These are phyloP conservation scores for Candida silvicultrix DNA, from an alignment of 805 yeast species.

Conservation along the genomic window DNA sequence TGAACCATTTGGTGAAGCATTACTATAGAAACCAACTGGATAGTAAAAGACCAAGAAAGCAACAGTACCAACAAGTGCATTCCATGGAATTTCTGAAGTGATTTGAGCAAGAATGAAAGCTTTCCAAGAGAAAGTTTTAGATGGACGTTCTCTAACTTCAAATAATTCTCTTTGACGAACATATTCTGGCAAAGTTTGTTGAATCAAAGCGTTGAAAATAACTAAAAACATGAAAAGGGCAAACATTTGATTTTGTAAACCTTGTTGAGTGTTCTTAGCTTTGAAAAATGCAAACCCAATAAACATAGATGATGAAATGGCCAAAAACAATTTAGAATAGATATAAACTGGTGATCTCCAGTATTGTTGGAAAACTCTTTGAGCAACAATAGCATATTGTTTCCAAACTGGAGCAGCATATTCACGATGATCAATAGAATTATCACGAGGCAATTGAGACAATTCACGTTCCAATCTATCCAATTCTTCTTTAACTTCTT, in stretches of 20 bases:
- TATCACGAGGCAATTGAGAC: slow-evolving; percentile 28
- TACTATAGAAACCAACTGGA: slow-evolving; percentile 59
- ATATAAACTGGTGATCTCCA: slow-evolving; percentile 62
- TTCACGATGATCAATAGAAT: slow-evolving; percentile 27
- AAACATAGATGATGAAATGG: slow-evolving; percentile 51
- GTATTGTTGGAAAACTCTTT: slow-evolving; percentile 56
- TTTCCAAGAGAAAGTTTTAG: slow-evolving; percentile 63
- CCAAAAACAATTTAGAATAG: slow-evolving; percentile 53
- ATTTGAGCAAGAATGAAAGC: slow-evolving; percentile 58
- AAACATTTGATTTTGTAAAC: slow-evolving; percentile 80
- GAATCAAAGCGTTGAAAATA: slow-evolving; percentile 48
- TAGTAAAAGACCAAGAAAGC: slow-evolving; percentile 62
- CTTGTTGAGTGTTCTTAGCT: slow-evolving; percentile 55
- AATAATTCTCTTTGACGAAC: slow-evolving; percentile 58
- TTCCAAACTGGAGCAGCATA: slow-evolving; percentile 36
- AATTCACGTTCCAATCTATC: slow-evolving; percentile 58
- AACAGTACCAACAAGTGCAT: slow-evolving; percentile 53
- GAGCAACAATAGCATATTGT: slow-evolving; percentile 41
- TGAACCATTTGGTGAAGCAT: slow-evolving; percentile 47
- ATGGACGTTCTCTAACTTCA: slow-evolving; percentile 69
- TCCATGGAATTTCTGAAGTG: slow-evolving; percentile 63
- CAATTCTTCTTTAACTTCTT: slow-evolving; percentile 53
- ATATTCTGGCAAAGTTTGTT: slow-evolving; percentile 60
- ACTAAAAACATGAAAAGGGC: slow-evolving; percentile 64
- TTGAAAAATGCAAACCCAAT: slow-evolving; percentile 73